Conservation (phyloP, 2,329 filamentous ascomycete genomes). For the Penicillium italicum region DNA sequence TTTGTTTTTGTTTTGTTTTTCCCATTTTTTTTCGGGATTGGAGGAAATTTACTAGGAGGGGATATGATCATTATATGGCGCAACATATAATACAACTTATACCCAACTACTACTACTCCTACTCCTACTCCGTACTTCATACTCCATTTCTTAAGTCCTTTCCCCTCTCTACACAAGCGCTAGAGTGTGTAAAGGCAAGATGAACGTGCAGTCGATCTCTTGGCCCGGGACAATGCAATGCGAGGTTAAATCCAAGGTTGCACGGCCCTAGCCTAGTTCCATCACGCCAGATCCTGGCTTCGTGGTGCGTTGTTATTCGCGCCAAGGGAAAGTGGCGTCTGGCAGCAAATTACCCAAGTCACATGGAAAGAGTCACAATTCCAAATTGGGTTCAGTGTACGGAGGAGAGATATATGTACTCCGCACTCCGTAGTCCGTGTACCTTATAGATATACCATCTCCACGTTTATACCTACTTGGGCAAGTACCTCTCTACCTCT, state of each 20-base stretch:
- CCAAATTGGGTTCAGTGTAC: not conserved
- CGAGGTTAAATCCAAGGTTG: constrained; percentile 27
- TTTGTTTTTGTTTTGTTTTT: too few species aligned
- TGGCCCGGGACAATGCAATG: constrained; percentile 27
- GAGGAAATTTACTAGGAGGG: not conserved
- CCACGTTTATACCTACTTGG: not conserved
- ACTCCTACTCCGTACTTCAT: too few species aligned
- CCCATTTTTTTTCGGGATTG: not conserved
- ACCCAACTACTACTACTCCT: too few species aligned
- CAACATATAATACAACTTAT: too few species aligned
- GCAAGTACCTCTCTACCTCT: not conserved
- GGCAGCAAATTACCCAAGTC: constrained; percentile 3
- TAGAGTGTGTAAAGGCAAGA: constrained; percentile 15
- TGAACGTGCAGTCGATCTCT: constrained; percentile 31
- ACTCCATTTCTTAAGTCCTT: not conserved
- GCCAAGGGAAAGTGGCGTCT: constrained; percentile 1
- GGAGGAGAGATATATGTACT: too few species aligned
- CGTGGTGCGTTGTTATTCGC: constrained; percentile 21
- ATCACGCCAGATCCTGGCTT: constrained; percentile 14
- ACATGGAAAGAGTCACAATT: not conserved
- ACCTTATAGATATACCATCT: too few species aligned
- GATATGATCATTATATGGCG: not conserved
- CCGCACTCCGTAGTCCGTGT: too few species aligned
- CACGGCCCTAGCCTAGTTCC: constrained; percentile 15
- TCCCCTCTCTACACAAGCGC: constrained; percentile 1